Conservation (phyloP, 768 basidiomycete species). For the Vararia minispora region DNA sequence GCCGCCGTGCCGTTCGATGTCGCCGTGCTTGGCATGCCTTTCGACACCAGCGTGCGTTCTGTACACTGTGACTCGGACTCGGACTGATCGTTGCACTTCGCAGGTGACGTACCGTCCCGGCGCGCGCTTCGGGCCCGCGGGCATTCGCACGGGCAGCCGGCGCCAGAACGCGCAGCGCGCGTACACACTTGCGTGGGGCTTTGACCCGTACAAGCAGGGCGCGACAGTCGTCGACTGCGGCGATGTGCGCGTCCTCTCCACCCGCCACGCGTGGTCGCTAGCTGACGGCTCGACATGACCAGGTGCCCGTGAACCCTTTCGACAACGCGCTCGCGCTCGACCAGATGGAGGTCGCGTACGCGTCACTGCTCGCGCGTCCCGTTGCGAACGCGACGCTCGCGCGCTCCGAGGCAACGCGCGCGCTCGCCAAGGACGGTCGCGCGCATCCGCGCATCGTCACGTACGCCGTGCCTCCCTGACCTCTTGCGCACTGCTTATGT, state of each 20-base stretch:
- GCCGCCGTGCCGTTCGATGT: conserved; percentile 49
- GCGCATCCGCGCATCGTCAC: conserved; percentile 72
- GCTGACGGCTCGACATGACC: neutral
- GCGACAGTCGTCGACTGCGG: conserved; percentile 70
- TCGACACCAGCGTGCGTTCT: conserved; percentile 71
- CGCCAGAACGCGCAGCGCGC: conserved; percentile 48
- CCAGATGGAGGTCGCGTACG: conserved; percentile 82
- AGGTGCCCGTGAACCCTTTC: conserved; percentile 72
- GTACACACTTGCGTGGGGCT: conserved; percentile 64
- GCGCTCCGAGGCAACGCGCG: conserved; percentile 17
- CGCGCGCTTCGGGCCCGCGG: conserved; percentile 81
- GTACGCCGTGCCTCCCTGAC: too few species aligned
- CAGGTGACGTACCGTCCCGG: conserved; percentile 41
- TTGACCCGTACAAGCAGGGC: conserved; percentile 50
- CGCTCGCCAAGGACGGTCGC: conserved; percentile 43
- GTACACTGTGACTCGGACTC: too few species aligned
- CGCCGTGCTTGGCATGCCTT: conserved; percentile 71
- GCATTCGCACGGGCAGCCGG: conserved; percentile 70
- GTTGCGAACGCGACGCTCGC: conserved; percentile 17
- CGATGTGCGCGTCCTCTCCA: conserved; percentile 37
- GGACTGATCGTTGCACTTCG: too few species aligned
- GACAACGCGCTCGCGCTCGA: conserved; percentile 78
- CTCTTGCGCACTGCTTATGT: too few species aligned
- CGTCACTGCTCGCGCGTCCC: conserved; percentile 55
- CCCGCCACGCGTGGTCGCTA: too few species aligned